Evolutionary conservation across 495 filamentous ascomycete species (phyloP), one percentile per base, ranked within the genome.

Genomic region (Delitschia confertaspora): DNA sequence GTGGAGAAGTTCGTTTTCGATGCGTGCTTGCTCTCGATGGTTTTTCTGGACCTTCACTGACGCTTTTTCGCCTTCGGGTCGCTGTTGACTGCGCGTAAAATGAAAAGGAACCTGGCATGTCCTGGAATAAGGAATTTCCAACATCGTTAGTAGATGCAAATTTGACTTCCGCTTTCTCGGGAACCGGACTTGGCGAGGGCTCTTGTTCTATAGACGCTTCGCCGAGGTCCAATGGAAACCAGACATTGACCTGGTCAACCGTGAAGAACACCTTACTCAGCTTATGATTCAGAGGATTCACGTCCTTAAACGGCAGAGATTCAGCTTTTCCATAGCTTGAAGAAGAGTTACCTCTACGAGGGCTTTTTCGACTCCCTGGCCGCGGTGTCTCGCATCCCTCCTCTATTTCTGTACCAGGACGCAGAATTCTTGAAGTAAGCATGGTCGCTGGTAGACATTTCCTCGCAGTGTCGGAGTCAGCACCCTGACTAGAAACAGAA

Each of bases 61-160:
- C 5, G 33, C 37, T 35, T 38, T 54, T 38, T 1, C 11, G 32
- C 25, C 38, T 23, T 21, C 45, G 34, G 2, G 45, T 32, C 3
- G 50, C 35, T 6, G 40, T 51, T 31, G 55, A 52, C 11, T 43
- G 48, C 16, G 62, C 56, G 37, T 67, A 65, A 18, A 44, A 38
- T 0, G 64, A 67, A 45, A 67, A 67, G 0, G 63, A 57, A 0
- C 64, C 64, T 16, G 60, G 60, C 41, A 64, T 58, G 20, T 49
- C 44, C 21, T 56, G 58, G 23, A 53, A 57, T 17, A 57, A 49
- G 4, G 53, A 57, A 18, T 57, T 49, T 32, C 53, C 34, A 10
- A 18, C 53, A 8, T 51, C 27, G 27, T 48, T 51, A 8, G 53
- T 36, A 5, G 47, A 29, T 7, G 24, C 14, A 20, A 56, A 47